Conservation (phyloP, 305 asterid genomes). For the Solanum hybrid region DNA sequence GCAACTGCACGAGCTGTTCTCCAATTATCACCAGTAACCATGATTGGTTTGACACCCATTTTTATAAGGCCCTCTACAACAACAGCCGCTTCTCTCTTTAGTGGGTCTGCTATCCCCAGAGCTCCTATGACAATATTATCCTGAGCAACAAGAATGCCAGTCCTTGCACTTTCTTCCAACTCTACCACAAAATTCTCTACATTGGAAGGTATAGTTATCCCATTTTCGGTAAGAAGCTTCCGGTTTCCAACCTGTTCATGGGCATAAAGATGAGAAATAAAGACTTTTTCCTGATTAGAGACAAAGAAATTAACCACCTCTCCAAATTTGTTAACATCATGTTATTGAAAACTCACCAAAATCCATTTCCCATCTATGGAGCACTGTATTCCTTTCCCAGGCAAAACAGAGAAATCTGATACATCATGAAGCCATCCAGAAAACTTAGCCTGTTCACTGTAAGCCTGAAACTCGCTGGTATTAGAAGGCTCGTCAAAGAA, state of each 20-base stretch:
- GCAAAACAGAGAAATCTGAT: constrained; percentile 69
- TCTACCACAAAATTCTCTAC: constrained; percentile 72
- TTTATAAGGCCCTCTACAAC: constrained; percentile 84
- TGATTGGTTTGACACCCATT: constrained; percentile 88
- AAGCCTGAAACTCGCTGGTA: constrained; percentile 31
- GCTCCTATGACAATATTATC: constrained; percentile 60
- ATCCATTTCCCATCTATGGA: constrained; percentile 51
- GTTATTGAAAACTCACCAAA: constrained; percentile 50
- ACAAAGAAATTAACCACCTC: background rate
- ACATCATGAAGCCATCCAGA: constrained; percentile 84
- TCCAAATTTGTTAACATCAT: background rate
- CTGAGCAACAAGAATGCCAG: constrained; percentile 79
- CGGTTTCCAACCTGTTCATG: constrained; percentile 78
- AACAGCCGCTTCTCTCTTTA: constrained; percentile 95
- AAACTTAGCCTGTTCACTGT: constrained; percentile 34
- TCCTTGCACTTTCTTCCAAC: constrained; percentile 90
- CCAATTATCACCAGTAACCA: constrained; percentile 99
- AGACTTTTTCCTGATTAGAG: background rate
- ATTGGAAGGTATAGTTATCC: constrained; percentile 38
- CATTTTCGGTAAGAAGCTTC: constrained; percentile 63
- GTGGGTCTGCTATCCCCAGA: constrained; percentile 92
- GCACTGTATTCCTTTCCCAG: constrained; percentile 96
- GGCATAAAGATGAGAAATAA: background rate
- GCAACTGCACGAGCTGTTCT: constrained; percentile 99
- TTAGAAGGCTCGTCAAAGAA: constrained; percentile 60